phyloP scores from a whole-genome alignment of 176 grass and related monocot species.

The sorghum (Sorghum bicolor) region DNA sequence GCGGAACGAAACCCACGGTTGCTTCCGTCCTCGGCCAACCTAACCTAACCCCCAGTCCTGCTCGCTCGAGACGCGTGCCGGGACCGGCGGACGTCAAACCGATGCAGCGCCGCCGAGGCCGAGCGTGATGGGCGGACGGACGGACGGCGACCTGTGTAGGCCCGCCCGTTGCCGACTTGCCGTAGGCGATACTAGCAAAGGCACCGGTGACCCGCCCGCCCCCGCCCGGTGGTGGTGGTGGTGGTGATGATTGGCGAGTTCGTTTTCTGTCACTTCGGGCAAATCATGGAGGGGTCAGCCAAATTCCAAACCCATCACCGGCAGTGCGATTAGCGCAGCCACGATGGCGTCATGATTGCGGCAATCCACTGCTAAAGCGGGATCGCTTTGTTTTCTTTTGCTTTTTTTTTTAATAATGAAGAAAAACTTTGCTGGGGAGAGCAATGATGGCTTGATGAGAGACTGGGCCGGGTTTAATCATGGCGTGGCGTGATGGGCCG shows the following conservation, averaged over 20 bases:
- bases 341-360: slow-evolving; percentile 3
- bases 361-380: not conserved
- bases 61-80: not conserved
- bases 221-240: not conserved
- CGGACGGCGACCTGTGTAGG: not conserved
- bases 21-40: not conserved
- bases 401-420: not conserved
- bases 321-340: not conserved
- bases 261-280: not conserved
- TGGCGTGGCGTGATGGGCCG: not conserved
- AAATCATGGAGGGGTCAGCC: not conserved
- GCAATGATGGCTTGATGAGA: not conserved
- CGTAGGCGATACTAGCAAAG: not conserved
- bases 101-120: not conserved
- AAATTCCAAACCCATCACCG: not conserved
- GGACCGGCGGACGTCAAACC: not conserved
- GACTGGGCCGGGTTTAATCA: slow-evolving; percentile 8
- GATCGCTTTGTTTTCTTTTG: not conserved
- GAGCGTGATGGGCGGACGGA: not conserved
- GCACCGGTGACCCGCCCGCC: not conserved
- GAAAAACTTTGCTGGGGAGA: not conserved
- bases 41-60: not conserved
- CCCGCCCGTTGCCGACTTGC: not conserved
- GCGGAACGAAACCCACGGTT: not conserved
- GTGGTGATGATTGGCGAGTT: not conserved